These are phyloP conservation scores for Botrytis paeoniae DNA, from an alignment of 2,329 filamentous ascomycete species.

Conservation along the genomic window DNA sequence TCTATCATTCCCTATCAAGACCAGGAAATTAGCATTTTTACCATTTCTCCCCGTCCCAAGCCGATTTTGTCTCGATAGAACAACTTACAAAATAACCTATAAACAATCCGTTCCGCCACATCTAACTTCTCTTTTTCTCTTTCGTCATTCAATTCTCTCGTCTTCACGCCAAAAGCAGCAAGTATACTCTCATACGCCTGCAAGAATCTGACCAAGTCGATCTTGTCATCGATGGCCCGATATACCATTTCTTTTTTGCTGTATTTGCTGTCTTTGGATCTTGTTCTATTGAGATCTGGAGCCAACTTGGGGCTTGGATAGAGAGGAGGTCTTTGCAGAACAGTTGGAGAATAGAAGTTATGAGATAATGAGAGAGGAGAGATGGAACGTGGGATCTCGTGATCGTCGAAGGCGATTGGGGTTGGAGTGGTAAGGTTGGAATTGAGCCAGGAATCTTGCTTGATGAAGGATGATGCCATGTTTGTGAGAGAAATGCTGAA, in stretches of 20 bases:
- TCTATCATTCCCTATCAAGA: neutral
- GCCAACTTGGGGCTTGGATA: no score
- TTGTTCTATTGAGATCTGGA: accelerated
- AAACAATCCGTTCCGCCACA: neutral
- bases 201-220: constrained; percentile 5
- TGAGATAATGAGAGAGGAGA: neutral
- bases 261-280: neutral
- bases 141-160: no score
- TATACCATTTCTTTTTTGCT: constrained; percentile 11
- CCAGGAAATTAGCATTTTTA: neutral
- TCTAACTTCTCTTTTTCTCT: neutral
- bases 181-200: constrained; percentile 11
- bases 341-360: neutral
- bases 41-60: no score
- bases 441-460: neutral
- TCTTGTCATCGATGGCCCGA: constrained; percentile 10
- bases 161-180: neutral
- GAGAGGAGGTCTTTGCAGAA: neutral
- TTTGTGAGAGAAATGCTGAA: neutral
- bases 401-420: neutral
- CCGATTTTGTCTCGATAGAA: no score
- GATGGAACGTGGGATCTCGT: neutral
- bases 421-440: neutral
- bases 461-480: neutral
- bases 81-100: constrained; percentile 10